These are phyloP conservation scores for Trametopsis cervina DNA, from an alignment of 768 basidiomycete species.

Conservation along the genomic window DNA sequence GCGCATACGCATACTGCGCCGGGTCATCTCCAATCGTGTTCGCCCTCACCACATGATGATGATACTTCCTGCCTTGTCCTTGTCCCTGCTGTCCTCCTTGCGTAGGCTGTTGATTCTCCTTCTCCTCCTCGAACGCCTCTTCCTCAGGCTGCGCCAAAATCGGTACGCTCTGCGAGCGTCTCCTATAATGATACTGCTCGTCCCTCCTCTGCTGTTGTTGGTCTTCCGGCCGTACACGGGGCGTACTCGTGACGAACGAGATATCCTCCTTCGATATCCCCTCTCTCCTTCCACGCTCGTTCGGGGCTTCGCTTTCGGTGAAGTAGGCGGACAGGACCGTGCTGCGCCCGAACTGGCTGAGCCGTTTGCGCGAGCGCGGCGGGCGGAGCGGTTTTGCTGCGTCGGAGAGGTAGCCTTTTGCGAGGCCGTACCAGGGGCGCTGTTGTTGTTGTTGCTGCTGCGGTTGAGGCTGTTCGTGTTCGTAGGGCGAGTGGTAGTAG, in stretches of 20 bases:
- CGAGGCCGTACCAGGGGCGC: constrained; percentile 12
- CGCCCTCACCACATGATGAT: too few relatives aligned
- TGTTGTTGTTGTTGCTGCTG: neutral
- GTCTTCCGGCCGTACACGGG: neutral
- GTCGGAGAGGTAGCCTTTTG: constrained; percentile 15
- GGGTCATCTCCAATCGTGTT: constrained; percentile 2
- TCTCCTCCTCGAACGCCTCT: neutral
- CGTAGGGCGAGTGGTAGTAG: too few relatives aligned
- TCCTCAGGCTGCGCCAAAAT: constrained; percentile 7
- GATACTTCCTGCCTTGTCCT: neutral
- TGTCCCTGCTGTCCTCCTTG: neutral
- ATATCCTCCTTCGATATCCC: neutral
- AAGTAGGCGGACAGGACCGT: constrained; percentile 18
- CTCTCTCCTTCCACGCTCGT: neutral
- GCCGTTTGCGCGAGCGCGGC: constrained; percentile 16
- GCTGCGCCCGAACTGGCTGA: constrained; percentile 10
- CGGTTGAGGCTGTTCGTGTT: neutral
- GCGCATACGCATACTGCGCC: constrained; percentile 22
- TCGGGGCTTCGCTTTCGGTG: constrained; percentile 16
- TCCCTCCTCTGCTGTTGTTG: neutral
- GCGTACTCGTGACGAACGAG: neutral
- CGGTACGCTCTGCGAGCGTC: constrained; percentile 26
- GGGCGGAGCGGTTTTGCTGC: constrained; percentile 16
- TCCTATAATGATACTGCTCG: constrained; percentile 20
- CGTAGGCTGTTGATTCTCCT: neutral